These are phyloP conservation scores for Immersiella caudata DNA, from an alignment of 495 filamentous ascomycete species.

Conservation along the genomic window DNA sequence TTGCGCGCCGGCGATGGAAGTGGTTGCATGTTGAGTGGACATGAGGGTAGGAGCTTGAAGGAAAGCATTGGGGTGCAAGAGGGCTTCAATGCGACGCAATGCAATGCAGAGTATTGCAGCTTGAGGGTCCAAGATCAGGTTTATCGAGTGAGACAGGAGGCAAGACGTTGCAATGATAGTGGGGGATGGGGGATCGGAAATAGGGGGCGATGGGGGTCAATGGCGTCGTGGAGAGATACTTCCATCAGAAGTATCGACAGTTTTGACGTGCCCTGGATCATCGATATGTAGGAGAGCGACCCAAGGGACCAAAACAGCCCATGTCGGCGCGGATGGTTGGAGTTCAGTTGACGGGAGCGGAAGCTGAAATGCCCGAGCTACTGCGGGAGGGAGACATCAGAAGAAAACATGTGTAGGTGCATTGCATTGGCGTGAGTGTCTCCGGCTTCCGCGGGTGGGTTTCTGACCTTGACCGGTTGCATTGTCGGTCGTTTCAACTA, in stretches of 20 bases:
- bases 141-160: not conserved
- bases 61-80: not conserved
- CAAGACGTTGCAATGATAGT: conserved; percentile 11
- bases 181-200: conserved; percentile 6
- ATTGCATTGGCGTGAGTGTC: conserved; percentile 18
- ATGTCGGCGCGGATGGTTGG: not conserved
- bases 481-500: not conserved
- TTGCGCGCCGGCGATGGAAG: not conserved
- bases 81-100: conserved; percentile 7
- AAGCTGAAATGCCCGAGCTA: conserved; percentile 9
- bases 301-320: not conserved
- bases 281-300: not conserved
- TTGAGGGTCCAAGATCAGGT: not conserved
- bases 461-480: conserved; percentile 3
- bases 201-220: not conserved
- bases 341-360: not conserved
- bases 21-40: not conserved
- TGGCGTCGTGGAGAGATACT: conserved; percentile 6
- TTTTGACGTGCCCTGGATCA: not conserved
- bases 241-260: not conserved
- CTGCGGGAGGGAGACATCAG: not conserved
- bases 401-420: conserved; percentile 19
- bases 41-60: not conserved
- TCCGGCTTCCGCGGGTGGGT: not conserved
- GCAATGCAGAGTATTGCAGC: conserved; percentile 5